Conservation (phyloP, 345 rosid species). For the Rhodomyrtus tomentosa region DNA sequence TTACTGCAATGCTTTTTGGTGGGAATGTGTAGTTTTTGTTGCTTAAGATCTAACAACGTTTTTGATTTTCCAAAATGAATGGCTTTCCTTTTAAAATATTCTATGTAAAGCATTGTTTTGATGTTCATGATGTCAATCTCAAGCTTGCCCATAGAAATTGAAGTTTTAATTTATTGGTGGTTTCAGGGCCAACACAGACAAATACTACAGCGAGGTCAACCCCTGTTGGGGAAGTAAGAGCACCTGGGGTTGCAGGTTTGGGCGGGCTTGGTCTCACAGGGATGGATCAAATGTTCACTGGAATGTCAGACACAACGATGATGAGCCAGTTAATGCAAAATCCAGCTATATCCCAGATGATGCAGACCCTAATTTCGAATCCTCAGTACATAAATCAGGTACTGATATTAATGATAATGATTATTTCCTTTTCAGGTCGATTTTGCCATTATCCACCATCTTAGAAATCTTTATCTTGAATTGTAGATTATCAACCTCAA, state of each 20-base stretch:
- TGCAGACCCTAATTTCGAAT: slow-evolving; percentile 66
- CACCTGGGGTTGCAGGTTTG: slow-evolving; percentile 43
- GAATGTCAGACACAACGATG: slow-evolving; percentile 44
- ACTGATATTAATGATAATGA: background rate
- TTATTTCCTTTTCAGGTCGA: background rate
- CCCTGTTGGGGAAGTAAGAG: slow-evolving; percentile 40
- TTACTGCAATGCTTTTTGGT: background rate
- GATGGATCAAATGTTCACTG: slow-evolving; percentile 35
- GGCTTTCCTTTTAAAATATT: background rate
- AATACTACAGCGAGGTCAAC: slow-evolving; percentile 38
- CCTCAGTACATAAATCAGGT: slow-evolving; percentile 90
- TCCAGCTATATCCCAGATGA: slow-evolving; percentile 75
- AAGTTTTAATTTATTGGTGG: background rate
- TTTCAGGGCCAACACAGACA: slow-evolving; percentile 37
- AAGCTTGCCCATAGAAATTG: background rate
- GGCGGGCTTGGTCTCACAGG: slow-evolving; percentile 66
- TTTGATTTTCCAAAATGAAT: background rate
- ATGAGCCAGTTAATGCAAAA: slow-evolving; percentile 80
- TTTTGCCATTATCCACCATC: background rate
- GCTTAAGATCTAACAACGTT: background rate
- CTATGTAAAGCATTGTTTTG: background rate
- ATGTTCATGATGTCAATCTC: background rate
- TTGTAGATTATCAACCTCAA: slow-evolving; percentile 40
- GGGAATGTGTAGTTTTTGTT: background rate
- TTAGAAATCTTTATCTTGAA: background rate